A percentile compares a stretch with the other conserved stretches of the same genome.
phyloP scores from a whole-genome alignment of 2,329 filamentous ascomycete species.

The Teratosphaeria pseudoeucalypti region DNA sequence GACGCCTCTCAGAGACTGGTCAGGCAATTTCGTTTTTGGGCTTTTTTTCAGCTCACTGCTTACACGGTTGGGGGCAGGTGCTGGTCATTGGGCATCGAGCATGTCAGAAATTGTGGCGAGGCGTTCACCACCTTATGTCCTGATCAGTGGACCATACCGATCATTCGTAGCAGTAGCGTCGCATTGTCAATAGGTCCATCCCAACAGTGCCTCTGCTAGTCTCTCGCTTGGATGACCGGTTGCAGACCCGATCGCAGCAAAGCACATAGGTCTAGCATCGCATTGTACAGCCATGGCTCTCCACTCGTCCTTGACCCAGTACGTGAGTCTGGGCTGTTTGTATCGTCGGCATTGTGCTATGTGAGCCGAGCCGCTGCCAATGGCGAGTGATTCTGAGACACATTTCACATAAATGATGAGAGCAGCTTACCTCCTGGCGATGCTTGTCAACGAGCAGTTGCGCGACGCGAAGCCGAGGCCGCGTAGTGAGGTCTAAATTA shows the following conservation, averaged over 20 bases:
- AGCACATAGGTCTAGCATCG: background rate
- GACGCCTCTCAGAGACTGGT: background rate
- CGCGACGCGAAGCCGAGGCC: too few relatives aligned
- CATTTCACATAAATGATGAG: too few relatives aligned
- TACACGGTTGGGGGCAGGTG: background rate
- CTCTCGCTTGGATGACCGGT: background rate
- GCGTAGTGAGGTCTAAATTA: too few relatives aligned
- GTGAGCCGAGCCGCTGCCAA: background rate
- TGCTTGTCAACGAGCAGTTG: too few relatives aligned
- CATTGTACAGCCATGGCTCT: background rate
- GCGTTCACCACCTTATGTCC: background rate
- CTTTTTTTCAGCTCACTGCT: background rate
- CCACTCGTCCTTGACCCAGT: background rate
- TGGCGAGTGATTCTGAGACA: background rate
- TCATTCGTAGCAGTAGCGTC: background rate
- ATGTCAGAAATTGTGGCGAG: background rate
- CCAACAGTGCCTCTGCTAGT: background rate
- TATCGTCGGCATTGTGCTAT: background rate
- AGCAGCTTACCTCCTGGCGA: too few relatives aligned
- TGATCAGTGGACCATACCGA: background rate
- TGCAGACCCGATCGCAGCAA: background rate
- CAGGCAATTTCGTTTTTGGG: background rate
- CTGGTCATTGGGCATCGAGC: too few relatives aligned
- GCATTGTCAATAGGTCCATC: background rate
- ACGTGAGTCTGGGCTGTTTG: background rate